Base-by-base conservation (phyloP, 805 yeast genomes). In the Candida dajiaensis region DNA sequence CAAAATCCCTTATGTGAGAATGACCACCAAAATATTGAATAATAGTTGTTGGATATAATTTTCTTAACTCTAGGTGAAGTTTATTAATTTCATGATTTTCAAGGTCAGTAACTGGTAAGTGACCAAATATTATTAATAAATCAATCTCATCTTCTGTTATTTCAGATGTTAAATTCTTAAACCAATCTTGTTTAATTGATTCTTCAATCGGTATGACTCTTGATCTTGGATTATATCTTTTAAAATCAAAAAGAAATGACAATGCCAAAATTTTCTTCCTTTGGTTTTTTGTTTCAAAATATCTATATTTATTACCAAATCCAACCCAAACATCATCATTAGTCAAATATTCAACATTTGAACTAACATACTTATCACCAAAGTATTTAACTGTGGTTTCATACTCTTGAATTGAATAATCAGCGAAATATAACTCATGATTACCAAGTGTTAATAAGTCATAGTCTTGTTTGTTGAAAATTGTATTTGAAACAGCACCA, bases 1-100 rank as follows among this genome's bases (percentile, higher is more conserved):
- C 74, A 63, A 84, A 92, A 64, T 92, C 98, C 50, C 98, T 72
- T 15, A 92, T 80, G 61, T 92, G 98, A 25, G 95, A 81, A 65
- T 92, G 98, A 1, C 97, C 98, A 1, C 97, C 98, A 65, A 92
- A 83, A 56, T 85, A 87, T 62, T 89, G 96, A 44, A 92, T 85
- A 0, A 80, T 69, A 0, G 75, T 72, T 26, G 72, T 61, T 6
- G 95, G 92, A 56, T 77, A 85, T 23, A 65, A 67, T 22, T 61
- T 49, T 49, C 97, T 75, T 23, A 92, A 64, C 6, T 62, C 64
- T 0, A 54, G 38, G 50, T 72, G 77, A 1, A 73, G 50, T 50
- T 55, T 46, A n/a, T 61, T 53, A 4, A 72, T 56, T 31, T 62
- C 66, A 21, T 61, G 61, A 38, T 59, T 66, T 10, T 62, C 66